A percentile compares a stretch with the other conserved stretches of the same genome.
Conservation (phyloP, 768 basidiomycete species). For the Tricholoma hemisulphureum region DNA sequence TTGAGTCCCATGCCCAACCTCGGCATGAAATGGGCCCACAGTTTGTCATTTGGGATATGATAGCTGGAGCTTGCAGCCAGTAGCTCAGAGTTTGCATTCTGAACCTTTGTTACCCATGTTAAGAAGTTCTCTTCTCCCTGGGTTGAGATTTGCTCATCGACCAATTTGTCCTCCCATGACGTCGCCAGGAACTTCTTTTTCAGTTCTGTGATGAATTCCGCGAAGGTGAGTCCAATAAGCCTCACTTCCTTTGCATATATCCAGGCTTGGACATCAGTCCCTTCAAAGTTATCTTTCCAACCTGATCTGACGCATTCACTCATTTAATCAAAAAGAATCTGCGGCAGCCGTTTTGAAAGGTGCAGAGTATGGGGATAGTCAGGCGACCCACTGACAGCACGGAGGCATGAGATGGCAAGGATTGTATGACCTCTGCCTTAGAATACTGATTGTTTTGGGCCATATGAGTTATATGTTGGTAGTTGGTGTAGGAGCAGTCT, state of each 20-base stretch:
- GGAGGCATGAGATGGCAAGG: neutral
- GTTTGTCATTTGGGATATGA: neutral
- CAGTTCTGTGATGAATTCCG: neutral
- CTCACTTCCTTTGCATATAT: neutral
- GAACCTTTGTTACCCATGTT: neutral
- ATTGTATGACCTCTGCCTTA: neutral
- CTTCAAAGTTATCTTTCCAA: neutral
- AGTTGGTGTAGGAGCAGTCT: no score
- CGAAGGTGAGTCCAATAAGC: neutral
- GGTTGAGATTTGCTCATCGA: no score
- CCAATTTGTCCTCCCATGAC: no score
- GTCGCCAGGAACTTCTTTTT: neutral
- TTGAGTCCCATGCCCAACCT: no score
- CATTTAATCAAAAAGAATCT: neutral
- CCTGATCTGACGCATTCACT: neutral
- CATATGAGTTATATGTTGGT: no score
- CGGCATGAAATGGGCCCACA: no score
- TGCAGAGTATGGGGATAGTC: neutral
- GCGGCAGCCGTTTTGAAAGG: neutral
- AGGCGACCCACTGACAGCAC: no score
- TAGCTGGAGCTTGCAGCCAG: neutral
- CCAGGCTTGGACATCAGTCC: neutral
- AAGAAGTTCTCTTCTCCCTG: neutral
- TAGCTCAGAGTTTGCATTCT: neutral
- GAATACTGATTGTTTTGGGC: neutral